phyloP scores from a whole-genome alignment of 177 flowering plant genomes.

The Vitis hybrid region DNA sequence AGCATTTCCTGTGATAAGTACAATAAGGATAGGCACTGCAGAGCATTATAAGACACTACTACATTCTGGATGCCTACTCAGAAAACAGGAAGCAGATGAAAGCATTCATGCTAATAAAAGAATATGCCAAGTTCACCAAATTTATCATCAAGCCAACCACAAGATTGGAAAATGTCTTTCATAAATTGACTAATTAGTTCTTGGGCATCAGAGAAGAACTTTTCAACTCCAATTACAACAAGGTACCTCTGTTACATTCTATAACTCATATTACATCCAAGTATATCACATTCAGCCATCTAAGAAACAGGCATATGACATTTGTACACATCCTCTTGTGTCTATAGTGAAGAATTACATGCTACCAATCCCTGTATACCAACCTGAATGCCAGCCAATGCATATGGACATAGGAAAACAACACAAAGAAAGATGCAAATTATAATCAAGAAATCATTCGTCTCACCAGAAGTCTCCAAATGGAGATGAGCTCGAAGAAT shows the following conservation, averaged over 20 bases:
- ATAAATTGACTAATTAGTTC: neutral
- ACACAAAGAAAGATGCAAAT: neutral
- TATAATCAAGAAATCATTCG: neutral
- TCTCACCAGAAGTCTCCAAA: constrained; percentile 23
- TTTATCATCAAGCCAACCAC: too few relatives aligned
- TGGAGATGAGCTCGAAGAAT: constrained; percentile 22
- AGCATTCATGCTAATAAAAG: too few relatives aligned
- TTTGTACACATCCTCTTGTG: neutral
- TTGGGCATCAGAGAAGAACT: neutral
- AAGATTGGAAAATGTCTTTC: too few relatives aligned
- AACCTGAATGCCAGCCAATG: constrained; percentile 5
- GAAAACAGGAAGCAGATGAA: too few relatives aligned
- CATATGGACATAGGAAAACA: neutral
- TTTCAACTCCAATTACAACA: neutral
- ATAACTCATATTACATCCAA: neutral
- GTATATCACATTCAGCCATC: neutral
- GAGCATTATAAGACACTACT: too few relatives aligned
- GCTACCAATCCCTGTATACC: constrained; percentile 9
- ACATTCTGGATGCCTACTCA: too few relatives aligned
- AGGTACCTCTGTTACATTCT: neutral
- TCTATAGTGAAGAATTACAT: neutral
- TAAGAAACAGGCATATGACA: neutral
- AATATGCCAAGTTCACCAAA: too few relatives aligned
- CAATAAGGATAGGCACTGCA: too few relatives aligned
- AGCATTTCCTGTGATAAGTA: too few relatives aligned